These are phyloP conservation scores for Penicillium sclerotigenum DNA, from an alignment of 2,329 filamentous ascomycete species.

Conservation along the genomic window DNA sequence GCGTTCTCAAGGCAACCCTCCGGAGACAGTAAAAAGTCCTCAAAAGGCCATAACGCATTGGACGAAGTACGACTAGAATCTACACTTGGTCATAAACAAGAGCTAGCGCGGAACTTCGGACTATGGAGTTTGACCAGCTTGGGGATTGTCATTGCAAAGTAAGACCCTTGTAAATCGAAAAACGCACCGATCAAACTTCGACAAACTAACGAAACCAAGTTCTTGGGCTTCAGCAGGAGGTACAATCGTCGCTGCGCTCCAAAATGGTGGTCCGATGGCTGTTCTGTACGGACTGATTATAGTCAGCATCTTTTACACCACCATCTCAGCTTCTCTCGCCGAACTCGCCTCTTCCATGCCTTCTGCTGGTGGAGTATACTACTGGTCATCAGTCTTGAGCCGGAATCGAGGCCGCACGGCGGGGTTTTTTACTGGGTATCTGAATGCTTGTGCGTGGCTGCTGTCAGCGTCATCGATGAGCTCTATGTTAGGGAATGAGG, in stretches of 20 bases:
- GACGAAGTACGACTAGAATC: slow-evolving; percentile 28
- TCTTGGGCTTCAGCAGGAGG: slow-evolving; percentile 61
- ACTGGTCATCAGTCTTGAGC: slow-evolving; percentile 57
- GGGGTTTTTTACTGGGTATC: slow-evolving; percentile 40
- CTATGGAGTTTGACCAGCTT: slow-evolving; percentile 55
- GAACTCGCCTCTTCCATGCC: slow-evolving; percentile 58
- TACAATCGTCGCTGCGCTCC: slow-evolving; percentile 52
- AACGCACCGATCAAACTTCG: not conserved
- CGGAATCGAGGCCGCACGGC: slow-evolving; percentile 45
- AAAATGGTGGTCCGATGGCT: slow-evolving; percentile 59
- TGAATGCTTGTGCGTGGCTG: slow-evolving; percentile 35
- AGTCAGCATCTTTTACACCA: slow-evolving; percentile 50
- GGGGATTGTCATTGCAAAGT: slow-evolving; percentile 52
- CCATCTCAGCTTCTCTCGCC: slow-evolving; percentile 54
- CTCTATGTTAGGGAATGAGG: slow-evolving; percentile 33
- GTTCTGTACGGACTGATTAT: slow-evolving; percentile 57
- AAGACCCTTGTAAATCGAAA: not conserved
- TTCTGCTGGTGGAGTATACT: slow-evolving; percentile 54
- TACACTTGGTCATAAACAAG: slow-evolving; percentile 54
- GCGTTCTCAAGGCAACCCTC: slow-evolving; percentile 1
- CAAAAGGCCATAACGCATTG: slow-evolving; percentile 13
- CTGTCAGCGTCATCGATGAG: slow-evolving; percentile 32
- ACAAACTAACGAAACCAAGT: slow-evolving; percentile 33
- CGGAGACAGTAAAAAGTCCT: not conserved
- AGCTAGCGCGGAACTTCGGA: slow-evolving; percentile 58